phyloP scores from a whole-genome alignment of 192 early-diverging fungal genomes.

The Jimgerdemannia lactiflua region DNA sequence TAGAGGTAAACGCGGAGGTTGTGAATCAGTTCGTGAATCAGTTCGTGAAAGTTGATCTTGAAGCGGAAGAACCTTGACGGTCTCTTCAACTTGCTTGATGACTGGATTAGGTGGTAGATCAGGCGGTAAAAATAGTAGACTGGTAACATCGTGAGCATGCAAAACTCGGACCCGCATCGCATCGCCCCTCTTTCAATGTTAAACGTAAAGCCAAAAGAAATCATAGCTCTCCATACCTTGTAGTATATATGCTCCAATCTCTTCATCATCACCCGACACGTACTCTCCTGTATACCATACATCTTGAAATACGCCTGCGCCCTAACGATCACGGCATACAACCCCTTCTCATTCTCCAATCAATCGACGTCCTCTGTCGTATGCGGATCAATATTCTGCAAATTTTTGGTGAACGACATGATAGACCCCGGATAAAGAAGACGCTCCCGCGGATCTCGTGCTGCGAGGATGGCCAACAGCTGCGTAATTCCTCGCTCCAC shows the following conservation, averaged over 20 bases:
- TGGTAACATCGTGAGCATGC: neutral
- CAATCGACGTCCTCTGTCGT: constrained; percentile 95
- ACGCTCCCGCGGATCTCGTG: constrained; percentile 64
- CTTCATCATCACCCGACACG: constrained; percentile 77
- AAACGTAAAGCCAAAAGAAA: no score
- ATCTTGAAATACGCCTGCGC: constrained; percentile 85
- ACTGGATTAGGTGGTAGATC: no score
- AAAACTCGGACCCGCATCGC: neutral
- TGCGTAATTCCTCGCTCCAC: constrained; percentile 83
- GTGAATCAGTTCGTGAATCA: constrained; percentile 67
- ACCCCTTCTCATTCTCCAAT: constrained; percentile 81
- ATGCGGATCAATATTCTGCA: constrained; percentile 97
- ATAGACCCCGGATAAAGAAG: constrained; percentile 77
- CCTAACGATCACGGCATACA: constrained; percentile 89
- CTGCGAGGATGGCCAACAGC: constrained; percentile 73
- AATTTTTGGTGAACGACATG: constrained; percentile 79
- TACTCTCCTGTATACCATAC: constrained; percentile 48
- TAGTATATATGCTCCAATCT: constrained; percentile 97
- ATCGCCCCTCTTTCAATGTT: no score
- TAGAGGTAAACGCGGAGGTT: constrained; percentile 88
- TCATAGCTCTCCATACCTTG: constrained; percentile 67
- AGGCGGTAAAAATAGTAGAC: constrained; percentile 47
- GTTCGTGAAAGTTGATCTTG: constrained; percentile 39
- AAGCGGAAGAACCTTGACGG: constrained; percentile 48
- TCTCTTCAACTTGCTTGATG: constrained; percentile 65